Percentiles rank a stretch among this genome's conserved stretches.
phyloP scores from a whole-genome alignment of 2,329 filamentous ascomycete genomes.

The Ophiostoma sp. region DNA sequence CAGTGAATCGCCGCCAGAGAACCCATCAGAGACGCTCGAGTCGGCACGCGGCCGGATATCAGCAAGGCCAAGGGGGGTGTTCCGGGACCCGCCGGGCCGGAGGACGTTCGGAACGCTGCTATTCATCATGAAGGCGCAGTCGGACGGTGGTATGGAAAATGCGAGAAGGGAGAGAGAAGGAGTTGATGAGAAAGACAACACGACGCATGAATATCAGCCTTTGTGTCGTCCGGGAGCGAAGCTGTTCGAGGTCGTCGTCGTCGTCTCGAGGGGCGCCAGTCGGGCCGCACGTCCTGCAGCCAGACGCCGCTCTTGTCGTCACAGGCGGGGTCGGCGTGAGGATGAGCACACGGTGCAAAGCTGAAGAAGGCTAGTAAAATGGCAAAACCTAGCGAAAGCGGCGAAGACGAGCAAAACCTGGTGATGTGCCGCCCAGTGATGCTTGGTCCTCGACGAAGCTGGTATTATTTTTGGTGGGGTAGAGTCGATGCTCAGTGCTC shows the following conservation, averaged over 20 bases:
- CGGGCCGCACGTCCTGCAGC: constrained; percentile 15
- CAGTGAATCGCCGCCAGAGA: constrained; percentile 60
- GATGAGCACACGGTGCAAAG: constrained; percentile 6
- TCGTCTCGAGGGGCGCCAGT: constrained; percentile 1
- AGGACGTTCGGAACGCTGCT: constrained; percentile 53
- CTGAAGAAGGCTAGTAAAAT: constrained; percentile 10
- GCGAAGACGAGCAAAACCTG: background rate
- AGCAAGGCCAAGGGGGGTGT: constrained; percentile 83
- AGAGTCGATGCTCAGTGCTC: background rate
- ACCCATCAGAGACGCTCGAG: constrained; percentile 68
- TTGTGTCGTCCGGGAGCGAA: background rate
- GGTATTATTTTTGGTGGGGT: constrained; percentile 18
- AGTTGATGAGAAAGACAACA: background rate
- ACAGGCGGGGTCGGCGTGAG: background rate
- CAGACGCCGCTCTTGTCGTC: constrained; percentile 7
- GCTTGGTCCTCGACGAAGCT: constrained; percentile 13
- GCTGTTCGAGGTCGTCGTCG: background rate
- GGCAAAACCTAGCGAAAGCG: background rate
- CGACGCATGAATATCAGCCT: background rate
- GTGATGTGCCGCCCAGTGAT: constrained; percentile 14
- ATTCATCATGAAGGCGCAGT: constrained; percentile 24
- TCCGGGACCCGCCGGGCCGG: constrained; percentile 59
- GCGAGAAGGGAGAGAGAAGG: background rate
- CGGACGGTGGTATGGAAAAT: background rate
- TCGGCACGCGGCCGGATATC: constrained; percentile 87